Evolutionary conservation across 129 eudicot genomes (phyloP).

Genomic region (Solidago caesia): DNA sequence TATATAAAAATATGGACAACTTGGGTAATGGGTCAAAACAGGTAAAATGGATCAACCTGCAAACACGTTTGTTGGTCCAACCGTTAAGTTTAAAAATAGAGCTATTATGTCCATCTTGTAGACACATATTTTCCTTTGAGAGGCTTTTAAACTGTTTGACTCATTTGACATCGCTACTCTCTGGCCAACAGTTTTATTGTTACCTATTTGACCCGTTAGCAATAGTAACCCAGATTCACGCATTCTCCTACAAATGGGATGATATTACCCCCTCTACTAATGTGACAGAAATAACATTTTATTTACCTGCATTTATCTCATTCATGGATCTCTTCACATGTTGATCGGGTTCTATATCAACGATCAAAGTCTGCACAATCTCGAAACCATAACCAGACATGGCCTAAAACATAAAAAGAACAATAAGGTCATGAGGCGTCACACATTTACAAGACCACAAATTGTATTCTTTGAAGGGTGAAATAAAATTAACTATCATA

Average conservation of each 20-base stretch:
- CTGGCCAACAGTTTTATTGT: background rate
- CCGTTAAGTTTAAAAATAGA: background rate
- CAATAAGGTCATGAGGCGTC: background rate
- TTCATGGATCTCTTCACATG: slow-evolving; percentile 80
- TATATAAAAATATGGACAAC: too few relatives aligned
- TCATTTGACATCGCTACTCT: background rate
- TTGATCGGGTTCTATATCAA: slow-evolving; percentile 69
- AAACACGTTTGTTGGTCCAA: background rate
- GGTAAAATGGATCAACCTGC: background rate
- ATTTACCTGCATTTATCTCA: slow-evolving; percentile 75
- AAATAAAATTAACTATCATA: background rate
- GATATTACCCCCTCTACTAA: background rate
- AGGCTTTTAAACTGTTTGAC: background rate
- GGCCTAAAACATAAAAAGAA: slow-evolving; percentile 39
- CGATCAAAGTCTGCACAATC: slow-evolving; percentile 73
- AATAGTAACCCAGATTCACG: slow-evolving; percentile 1
- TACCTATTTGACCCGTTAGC: background rate
- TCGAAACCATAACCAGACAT: slow-evolving; percentile 78
- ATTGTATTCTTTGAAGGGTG: background rate
- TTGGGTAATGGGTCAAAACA: slow-evolving; percentile 1
- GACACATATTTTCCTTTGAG: background rate
- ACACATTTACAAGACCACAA: background rate
- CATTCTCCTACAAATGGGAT: background rate
- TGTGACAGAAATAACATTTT: background rate
- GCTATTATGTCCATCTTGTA: too few relatives aligned